A percentile compares a stretch with the other conserved stretches of the same genome.
Evolutionary conservation across 495 filamentous ascomycete genomes (phyloP).

Genomic region (Apodospora peruviana): DNA sequence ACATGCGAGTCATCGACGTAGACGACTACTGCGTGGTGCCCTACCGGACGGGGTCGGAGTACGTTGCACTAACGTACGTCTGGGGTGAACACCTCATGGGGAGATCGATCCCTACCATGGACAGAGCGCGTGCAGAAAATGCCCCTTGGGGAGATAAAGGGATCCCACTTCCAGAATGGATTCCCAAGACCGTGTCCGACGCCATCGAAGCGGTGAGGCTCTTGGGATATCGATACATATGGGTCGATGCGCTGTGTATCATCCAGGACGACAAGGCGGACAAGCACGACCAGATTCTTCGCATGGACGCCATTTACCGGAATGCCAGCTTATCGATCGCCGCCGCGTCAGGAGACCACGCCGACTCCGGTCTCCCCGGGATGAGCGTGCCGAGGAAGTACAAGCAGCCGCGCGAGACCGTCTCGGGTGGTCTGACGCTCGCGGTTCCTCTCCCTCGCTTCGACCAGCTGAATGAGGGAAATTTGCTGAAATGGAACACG

Average conservation of each 20-base stretch:
- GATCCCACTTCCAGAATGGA: neutral
- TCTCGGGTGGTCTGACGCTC: neutral
- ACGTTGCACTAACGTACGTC: slow-evolving; percentile 29
- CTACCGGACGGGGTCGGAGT: slow-evolving; percentile 9
- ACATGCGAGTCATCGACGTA: slow-evolving; percentile 19
- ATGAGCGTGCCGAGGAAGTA: slow-evolving; percentile 6
- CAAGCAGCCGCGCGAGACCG: slow-evolving; percentile 3
- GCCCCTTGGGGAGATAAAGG: slow-evolving; percentile 5
- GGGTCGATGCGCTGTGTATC: slow-evolving; percentile 21
- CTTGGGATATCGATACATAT: slow-evolving; percentile 24
- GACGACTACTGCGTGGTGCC: slow-evolving; percentile 15
- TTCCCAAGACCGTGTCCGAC: slow-evolving; percentile 21
- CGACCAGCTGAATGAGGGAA: slow-evolving; percentile 3
- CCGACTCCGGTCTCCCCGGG: slow-evolving; percentile 23
- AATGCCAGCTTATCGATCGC: slow-evolving; percentile 17
- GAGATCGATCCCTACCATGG: slow-evolving; percentile 11
- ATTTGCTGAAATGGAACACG: slow-evolving; percentile 19
- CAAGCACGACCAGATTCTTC: slow-evolving; percentile 14
- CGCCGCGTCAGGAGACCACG: slow-evolving; percentile 22
- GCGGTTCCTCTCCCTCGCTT: neutral
- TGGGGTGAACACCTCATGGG: slow-evolving; percentile 22
- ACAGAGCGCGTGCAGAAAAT: slow-evolving; percentile 7
- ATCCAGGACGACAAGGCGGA: slow-evolving; percentile 2
- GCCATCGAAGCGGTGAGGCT: slow-evolving; percentile 20
- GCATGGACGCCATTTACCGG: slow-evolving; percentile 25